These are phyloP conservation scores for Ramichloridium luteum DNA, from an alignment of 2,329 filamentous ascomycete species.

Conservation along the genomic window DNA sequence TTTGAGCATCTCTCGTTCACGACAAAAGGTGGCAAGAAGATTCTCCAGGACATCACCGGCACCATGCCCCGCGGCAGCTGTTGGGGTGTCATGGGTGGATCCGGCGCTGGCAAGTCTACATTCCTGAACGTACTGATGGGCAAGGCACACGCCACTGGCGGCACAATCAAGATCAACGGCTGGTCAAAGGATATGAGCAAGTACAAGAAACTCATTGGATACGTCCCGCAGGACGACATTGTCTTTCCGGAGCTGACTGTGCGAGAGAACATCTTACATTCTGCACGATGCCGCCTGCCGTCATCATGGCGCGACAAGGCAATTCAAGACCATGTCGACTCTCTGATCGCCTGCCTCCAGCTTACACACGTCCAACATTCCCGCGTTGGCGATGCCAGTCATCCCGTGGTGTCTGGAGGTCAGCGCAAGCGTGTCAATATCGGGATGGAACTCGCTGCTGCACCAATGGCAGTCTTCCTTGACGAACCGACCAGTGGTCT, in stretches of 20 bases:
- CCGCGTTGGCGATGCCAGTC: slow-evolving; percentile 39
- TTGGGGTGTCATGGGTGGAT: slow-evolving; percentile 49
- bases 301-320: slow-evolving; percentile 39
- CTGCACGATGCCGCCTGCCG: slow-evolving; percentile 43
- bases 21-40: slow-evolving; percentile 22
- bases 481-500: slow-evolving; percentile 24
- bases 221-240: slow-evolving; percentile 51
- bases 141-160: slow-evolving; percentile 39
- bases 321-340: slow-evolving; percentile 43
- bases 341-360: slow-evolving; percentile 43
- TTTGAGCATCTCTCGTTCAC: slow-evolving; percentile 35
- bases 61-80: slow-evolving; percentile 42
- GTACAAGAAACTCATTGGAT: slow-evolving; percentile 50
- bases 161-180: slow-evolving; percentile 43
- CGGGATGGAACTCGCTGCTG: slow-evolving; percentile 46
- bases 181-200: slow-evolving; percentile 30
- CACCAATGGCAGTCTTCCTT: slow-evolving; percentile 36
- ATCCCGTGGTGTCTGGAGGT: slow-evolving; percentile 44
- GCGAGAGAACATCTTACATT: slow-evolving; percentile 50
- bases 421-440: slow-evolving; percentile 48
- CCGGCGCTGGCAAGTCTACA: slow-evolving; percentile 48
- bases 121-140: slow-evolving; percentile 52
- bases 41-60: slow-evolving; percentile 44
- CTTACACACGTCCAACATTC: slow-evolving; percentile 41
- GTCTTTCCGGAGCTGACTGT: slow-evolving; percentile 49